Evolutionary conservation across 768 basidiomycete genomes (phyloP), one percentile per base, ranked within the genome.

Genomic region (Lactarius pseudohatsudake): DNA sequence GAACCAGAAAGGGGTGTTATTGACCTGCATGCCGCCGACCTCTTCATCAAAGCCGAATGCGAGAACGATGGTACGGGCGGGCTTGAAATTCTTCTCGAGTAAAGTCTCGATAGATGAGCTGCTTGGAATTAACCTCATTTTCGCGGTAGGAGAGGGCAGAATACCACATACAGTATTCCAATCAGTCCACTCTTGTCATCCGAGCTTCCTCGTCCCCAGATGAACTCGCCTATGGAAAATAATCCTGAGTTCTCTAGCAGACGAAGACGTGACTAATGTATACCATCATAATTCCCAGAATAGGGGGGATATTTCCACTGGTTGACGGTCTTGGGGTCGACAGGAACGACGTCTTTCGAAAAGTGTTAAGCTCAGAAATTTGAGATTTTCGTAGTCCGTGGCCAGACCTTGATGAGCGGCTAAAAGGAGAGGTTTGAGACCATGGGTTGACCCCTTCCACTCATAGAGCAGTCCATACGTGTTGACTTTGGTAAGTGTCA

Each of bases 271-370:
- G 11, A 28, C 13, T 26, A 18, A 30, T 11, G 18, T 59, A 55
- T 32, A 81, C 86, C 86, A 67, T 87, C 86, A 69, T 79, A 87
- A 63, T 81, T 72, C 0, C 89, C 89, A 32, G 85, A 86, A 72
- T 84, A 90, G 3, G 88, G 86, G 3, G 86, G 85, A 64, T 86
- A 70, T 5, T 73, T 79, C 89, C 89, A 90, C 65, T 82, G 74
- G 65, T 81, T 79, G 22, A 82, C 75, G 0, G 87, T 87, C 4
- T 77, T 76, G 2, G 82, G 80, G 28, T 85, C 80, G 9, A 89
- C 88, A 5, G 88, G 89, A 6, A 90, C 89, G 6, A 89, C 88
- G 69, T 90, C 89, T 87, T 43, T 22, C 22, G 40, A 9, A 55
- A 62, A 43, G 53, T 41, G 30, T 45, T 28, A 18, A 6, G 11